Percentiles rank a stretch among this genome's conserved stretches.
These are phyloP conservation scores for Clavulina sp. DNA, from an alignment of 768 basidiomycete genomes.

Conservation along the genomic window DNA sequence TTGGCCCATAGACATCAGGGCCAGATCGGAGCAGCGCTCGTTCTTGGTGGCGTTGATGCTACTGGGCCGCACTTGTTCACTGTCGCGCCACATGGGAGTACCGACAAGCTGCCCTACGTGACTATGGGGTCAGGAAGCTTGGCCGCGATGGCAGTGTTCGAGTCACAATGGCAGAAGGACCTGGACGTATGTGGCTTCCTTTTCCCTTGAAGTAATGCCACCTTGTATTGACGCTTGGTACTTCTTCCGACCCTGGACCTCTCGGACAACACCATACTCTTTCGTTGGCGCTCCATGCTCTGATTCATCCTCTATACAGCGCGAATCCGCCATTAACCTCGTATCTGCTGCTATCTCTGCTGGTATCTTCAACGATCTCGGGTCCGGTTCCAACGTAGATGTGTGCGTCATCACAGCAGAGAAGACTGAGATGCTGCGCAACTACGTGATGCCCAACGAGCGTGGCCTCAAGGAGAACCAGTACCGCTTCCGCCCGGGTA, in stretches of 20 bases:
- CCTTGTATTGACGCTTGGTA: neutral
- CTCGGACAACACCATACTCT: neutral
- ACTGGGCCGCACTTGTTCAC: constrained; percentile 94
- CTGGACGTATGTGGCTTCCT: constrained; percentile 42
- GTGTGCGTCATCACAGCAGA: constrained; percentile 84
- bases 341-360: constrained; percentile 79
- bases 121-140: constrained; percentile 96
- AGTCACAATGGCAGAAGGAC: constrained; percentile 63
- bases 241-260: neutral
- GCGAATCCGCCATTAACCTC: constrained; percentile 61
- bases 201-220: neutral
- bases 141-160: constrained; percentile 98
- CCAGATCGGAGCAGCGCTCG: constrained; percentile 84
- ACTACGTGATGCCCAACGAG: constrained; percentile 82
- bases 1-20: constrained; percentile 66
- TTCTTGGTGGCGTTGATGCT: constrained; percentile 89
- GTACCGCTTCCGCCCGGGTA: constrained; percentile 63
- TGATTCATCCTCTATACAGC: constrained; percentile 25
- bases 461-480: constrained; percentile 43
- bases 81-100: constrained; percentile 89
- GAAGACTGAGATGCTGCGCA: constrained; percentile 82
- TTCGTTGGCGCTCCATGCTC: neutral
- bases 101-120: constrained; percentile 95
- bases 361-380: constrained; percentile 98
- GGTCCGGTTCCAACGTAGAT: constrained; percentile 96